These are phyloP conservation scores for Cicer cuneatum DNA, from an alignment of 306 rosid genomes.

Conservation along the genomic window DNA sequence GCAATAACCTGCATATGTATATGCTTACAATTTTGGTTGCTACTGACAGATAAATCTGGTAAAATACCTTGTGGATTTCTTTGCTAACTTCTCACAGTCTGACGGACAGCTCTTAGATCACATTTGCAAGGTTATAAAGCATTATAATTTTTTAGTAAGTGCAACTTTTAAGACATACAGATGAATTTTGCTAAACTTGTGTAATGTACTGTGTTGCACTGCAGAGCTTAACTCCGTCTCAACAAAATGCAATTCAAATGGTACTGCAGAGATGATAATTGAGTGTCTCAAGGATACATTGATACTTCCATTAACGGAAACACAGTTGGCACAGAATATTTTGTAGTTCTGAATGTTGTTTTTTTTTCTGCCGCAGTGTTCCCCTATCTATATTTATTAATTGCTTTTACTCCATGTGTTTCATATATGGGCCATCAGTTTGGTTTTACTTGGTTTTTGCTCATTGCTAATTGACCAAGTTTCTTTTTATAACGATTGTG, in stretches of 20 bases:
- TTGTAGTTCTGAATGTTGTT: constrained; percentile 1
- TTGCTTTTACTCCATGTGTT: constrained; percentile 29
- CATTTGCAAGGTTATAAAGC: constrained; percentile 66
- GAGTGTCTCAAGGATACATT: constrained; percentile 7
- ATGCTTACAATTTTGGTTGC: constrained; percentile 24
- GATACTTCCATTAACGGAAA: not conserved
- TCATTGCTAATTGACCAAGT: constrained; percentile 11
- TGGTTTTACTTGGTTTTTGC: constrained; percentile 22
- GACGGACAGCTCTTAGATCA: constrained; percentile 66
- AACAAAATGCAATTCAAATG: constrained; percentile 67
- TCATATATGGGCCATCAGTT: constrained; percentile 31
- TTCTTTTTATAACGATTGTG: constrained; percentile 24
- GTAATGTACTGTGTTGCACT: constrained; percentile 32
- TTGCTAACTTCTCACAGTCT: constrained; percentile 64
- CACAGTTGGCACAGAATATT: constrained; percentile 29
- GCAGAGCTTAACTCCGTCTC: constrained; percentile 78
- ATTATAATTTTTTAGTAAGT: constrained; percentile 9
- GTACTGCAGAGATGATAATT: constrained; percentile 53
- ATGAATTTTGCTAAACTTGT: constrained; percentile 23
- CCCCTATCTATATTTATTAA: constrained; percentile 17
- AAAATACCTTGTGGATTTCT: constrained; percentile 69
- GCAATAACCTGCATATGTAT: not conserved
- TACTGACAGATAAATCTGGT: constrained; percentile 75
- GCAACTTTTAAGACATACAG: not conserved
- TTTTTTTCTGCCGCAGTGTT: constrained; percentile 41